phyloP scores from a whole-genome alignment of 1,284 basidiomycete genomes.

The Ustilago xerochloae region DNA sequence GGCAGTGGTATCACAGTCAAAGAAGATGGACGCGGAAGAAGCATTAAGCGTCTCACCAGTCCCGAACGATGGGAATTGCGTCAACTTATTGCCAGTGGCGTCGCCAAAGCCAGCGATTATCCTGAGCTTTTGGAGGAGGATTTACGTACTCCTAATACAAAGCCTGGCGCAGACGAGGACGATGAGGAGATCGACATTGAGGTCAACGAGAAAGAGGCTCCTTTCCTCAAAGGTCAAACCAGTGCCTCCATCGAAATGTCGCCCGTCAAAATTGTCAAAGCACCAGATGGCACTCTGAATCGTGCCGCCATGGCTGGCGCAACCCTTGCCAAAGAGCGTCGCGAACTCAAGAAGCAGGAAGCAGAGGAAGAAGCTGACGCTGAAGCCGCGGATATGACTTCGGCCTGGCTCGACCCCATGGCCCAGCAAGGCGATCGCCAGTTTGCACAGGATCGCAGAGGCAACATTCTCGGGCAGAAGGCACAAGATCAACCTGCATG shows the following conservation, averaged over 20 bases:
- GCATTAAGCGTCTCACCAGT: slow-evolving; percentile 88
- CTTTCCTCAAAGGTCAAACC: slow-evolving; percentile 95
- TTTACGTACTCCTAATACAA: slow-evolving; percentile 54
- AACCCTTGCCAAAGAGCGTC: slow-evolving; percentile 90
- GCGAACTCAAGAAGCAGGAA: slow-evolving; percentile 93
- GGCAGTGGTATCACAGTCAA: slow-evolving; percentile 50
- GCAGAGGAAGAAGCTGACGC: slow-evolving; percentile 93
- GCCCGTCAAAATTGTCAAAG: slow-evolving; percentile 88
- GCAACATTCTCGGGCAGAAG: slow-evolving; percentile 83
- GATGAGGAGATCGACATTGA: slow-evolving; percentile 89
- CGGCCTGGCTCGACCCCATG: slow-evolving; percentile 99
- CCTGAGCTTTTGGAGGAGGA: slow-evolving; percentile 86
- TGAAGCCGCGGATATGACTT: slow-evolving; percentile 89
- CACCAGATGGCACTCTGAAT: slow-evolving; percentile 77
- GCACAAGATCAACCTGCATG: slow-evolving; percentile 86
- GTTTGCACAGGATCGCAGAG: slow-evolving; percentile 93
- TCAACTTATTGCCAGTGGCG: slow-evolving; percentile 95
- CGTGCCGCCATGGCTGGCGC: slow-evolving; percentile 93
- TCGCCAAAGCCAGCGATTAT: slow-evolving; percentile 90
- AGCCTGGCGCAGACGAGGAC: slow-evolving; percentile 45
- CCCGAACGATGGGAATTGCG: slow-evolving; percentile 99
- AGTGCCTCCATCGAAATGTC: slow-evolving; percentile 93
- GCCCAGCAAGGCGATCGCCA: slow-evolving; percentile 84
- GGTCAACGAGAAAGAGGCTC: slow-evolving; percentile 93
- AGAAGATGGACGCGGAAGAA: slow-evolving; percentile 50